Percentiles rank a stretch among this genome's conserved stretches.
Evolutionary conservation across 1,139 yeast genomes (phyloP).

Genomic region (Geotrichum australiense): DNA sequence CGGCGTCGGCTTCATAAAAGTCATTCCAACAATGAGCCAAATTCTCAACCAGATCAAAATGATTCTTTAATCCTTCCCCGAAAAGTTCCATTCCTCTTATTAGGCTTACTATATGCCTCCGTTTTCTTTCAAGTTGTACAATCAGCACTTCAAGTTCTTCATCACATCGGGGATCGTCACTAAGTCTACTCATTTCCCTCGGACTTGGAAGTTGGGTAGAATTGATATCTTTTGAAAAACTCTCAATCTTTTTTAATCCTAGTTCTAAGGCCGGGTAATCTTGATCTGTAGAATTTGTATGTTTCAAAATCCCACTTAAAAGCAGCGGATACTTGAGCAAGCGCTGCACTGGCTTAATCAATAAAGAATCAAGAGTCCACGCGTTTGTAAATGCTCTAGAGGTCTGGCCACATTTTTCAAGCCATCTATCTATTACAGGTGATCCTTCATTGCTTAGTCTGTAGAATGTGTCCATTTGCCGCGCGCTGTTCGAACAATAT

Average conservation of each 20-base stretch:
- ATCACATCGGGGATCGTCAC: conserved; percentile 22
- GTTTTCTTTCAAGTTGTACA: conserved; percentile 19
- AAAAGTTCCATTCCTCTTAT: conserved; percentile 22
- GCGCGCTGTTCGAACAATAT: conserved; percentile 30
- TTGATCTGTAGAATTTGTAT: conserved; percentile 28
- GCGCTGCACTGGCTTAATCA: conserved; percentile 40
- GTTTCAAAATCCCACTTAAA: conserved; percentile 27
- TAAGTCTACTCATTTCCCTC: conserved; percentile 16
- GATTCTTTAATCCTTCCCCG: conserved; percentile 21
- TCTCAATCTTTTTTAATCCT: conserved; percentile 27
- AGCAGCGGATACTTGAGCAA: conserved; percentile 38
- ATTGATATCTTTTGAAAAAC: conserved; percentile 30
- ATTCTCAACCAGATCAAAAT: conserved; percentile 22
- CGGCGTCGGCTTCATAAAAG: too few relatives aligned
- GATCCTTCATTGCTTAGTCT: conserved; percentile 25
- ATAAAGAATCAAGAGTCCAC: conserved; percentile 37
- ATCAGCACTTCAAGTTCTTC: conserved; percentile 21
- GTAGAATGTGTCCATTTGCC: conserved; percentile 29
- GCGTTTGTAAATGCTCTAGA: conserved; percentile 32
- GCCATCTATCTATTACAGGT: conserved; percentile 31
- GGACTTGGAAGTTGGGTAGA: conserved; percentile 7
- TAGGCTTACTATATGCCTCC: conserved; percentile 19
- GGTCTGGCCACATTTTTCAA: conserved; percentile 27
- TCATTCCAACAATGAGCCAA: conserved; percentile 25
- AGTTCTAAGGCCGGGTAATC: conserved; percentile 29